phyloP scores from a whole-genome alignment of 2,329 filamentous ascomycete genomes.

The Keithomyces neogunnii region DNA sequence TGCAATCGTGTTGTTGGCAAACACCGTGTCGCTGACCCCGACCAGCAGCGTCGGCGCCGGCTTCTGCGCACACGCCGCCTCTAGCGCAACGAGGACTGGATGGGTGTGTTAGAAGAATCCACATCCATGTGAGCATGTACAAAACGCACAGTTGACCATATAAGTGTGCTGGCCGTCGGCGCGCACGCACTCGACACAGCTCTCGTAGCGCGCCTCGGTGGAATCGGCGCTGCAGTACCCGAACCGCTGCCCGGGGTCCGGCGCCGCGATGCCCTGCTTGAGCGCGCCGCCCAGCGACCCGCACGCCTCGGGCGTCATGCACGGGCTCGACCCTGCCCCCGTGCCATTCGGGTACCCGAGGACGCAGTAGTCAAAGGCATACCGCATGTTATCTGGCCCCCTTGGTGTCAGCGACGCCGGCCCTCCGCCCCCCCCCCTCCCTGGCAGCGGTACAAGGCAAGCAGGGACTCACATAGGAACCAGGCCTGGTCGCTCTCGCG shows the following conservation, averaged over 20 bases:
- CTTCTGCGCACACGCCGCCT: constrained; percentile 41
- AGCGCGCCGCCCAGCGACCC: constrained; percentile 33
- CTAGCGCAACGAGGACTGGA: constrained; percentile 40
- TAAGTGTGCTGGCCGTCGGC: constrained; percentile 32
- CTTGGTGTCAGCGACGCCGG: neutral
- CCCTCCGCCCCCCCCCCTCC: too few relatives aligned
- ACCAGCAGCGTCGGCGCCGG: constrained; percentile 25
- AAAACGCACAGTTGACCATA: constrained; percentile 37
- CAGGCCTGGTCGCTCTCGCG: constrained; percentile 44
- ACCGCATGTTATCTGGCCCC: constrained; percentile 41
- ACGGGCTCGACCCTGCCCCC: constrained; percentile 35
- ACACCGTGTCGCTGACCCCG: constrained; percentile 37
- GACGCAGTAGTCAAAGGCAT: constrained; percentile 42
- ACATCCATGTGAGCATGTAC: too few relatives aligned
- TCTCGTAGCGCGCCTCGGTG: constrained; percentile 26
- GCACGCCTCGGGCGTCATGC: constrained; percentile 42
- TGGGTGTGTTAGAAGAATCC: neutral
- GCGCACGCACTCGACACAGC: constrained; percentile 38
- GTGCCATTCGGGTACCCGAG: constrained; percentile 43
- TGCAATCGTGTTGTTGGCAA: constrained; percentile 23
- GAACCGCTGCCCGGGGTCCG: constrained; percentile 26
- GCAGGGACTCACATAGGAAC: constrained; percentile 43
- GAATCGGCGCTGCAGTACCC: constrained; percentile 37
- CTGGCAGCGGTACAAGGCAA: too few relatives aligned
- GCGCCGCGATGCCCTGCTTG: constrained; percentile 28